A percentile compares a stretch with the other conserved stretches of the same genome.
These are phyloP conservation scores for Azolla pinnata DNA, from an alignment of 75 land plant genomes.

Conservation along the genomic window DNA sequence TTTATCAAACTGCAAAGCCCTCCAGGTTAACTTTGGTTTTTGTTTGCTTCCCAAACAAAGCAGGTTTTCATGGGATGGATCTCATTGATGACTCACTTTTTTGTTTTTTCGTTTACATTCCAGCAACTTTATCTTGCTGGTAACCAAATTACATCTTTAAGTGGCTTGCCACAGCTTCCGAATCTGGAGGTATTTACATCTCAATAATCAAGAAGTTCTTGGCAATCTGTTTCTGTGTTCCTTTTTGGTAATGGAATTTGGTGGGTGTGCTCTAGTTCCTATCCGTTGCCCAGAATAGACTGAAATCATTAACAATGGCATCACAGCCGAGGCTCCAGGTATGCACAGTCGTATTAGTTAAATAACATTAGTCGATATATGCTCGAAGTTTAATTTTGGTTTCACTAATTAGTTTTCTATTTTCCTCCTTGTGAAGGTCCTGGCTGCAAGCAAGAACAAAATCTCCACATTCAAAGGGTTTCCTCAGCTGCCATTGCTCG, in stretches of 20 bases:
- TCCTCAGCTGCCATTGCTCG: slow-evolving; percentile 90
- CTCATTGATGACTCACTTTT: neutral
- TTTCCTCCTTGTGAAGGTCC: slow-evolving; percentile 31
- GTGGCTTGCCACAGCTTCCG: slow-evolving; percentile 78
- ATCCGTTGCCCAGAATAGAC: slow-evolving; percentile 91
- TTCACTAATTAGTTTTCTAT: neutral
- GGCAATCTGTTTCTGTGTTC: neutral
- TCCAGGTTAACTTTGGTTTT: slow-evolving; percentile 38
- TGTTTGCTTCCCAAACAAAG: neutral
- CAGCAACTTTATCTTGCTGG: slow-evolving; percentile 98
- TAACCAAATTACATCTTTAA: slow-evolving; percentile 80
- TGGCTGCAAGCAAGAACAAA: slow-evolving; percentile 96
- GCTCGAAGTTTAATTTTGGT: too few relatives aligned
- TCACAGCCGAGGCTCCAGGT: slow-evolving; percentile 94
- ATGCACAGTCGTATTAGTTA: slow-evolving; percentile 4
- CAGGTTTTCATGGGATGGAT: neutral
- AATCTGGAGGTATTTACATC: slow-evolving; percentile 65
- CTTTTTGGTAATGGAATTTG: slow-evolving; percentile 5
- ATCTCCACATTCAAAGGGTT: slow-evolving; percentile 85
- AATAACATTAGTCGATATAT: too few relatives aligned
- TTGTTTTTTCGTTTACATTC: slow-evolving; percentile 2
- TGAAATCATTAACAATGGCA: slow-evolving; percentile 89
- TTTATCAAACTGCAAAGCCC: slow-evolving; percentile 71
- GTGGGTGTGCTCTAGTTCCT: slow-evolving; percentile 43
- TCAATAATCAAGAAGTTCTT: neutral